Base-by-base conservation (phyloP, 805 yeast species). In the Ogataea sp. region DNA sequence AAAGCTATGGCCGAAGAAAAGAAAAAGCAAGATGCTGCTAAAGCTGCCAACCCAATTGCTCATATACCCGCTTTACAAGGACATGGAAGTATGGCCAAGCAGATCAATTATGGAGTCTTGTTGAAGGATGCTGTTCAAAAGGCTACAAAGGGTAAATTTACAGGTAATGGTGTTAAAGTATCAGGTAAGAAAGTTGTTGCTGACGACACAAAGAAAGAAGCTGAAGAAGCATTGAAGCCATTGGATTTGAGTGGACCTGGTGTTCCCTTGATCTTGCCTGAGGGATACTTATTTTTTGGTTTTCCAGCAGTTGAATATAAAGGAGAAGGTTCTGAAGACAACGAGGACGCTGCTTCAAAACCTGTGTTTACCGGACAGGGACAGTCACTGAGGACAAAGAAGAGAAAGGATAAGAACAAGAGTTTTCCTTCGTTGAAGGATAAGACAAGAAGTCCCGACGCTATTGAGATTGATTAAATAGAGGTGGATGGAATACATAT, bases 201-300 rank as follows among this genome's bases (percentile, higher is more conserved):
- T 5, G 41, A 49, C 9, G 48, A 48, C 16, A 40, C 43, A 6
- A 35, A 41, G 8, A 56, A 54, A 33, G 48, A 47, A 8, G 34
- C 38, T n/a, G 43, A 39, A 14, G 41, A 10, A 6, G 62, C 32
- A 47, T 68, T 40, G 61, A 65, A 18, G 57, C 70, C 14, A 68
- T 52, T 78, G 32, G 74, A 73, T 40, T 64, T 77, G 7, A 62
- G 71, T 38, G 84, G 82, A 0, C 73, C 78, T 5, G 84, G 95
- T 0, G 83, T 77, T 2, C 83, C 88, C 9, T 64, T 93, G 40
- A 61, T 67, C 6, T 64, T 93, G 32, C 94, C 96, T 0, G 82
- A 73, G 30, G 95, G 95, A 20, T 90, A 87, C 58, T 67, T 93
- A 13, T 93, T 93, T 55, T 89, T 93, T 58, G 99, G 99, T 1